phyloP scores from a whole-genome alignment of 106 monocot species.

The Triglochin maritima region DNA sequence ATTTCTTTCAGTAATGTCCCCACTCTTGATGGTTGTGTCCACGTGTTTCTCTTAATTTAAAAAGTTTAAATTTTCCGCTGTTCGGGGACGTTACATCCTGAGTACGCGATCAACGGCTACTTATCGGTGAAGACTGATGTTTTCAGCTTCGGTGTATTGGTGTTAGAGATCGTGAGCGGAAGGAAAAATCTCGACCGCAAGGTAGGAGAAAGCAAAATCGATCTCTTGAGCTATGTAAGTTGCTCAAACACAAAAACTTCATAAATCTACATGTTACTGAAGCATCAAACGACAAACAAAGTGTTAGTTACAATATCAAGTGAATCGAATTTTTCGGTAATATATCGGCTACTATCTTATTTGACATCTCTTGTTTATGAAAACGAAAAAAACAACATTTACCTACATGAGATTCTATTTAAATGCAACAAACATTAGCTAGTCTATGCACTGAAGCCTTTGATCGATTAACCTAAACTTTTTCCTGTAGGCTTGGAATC shows the following conservation, averaged over 20 bases:
- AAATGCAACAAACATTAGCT: too few relatives aligned
- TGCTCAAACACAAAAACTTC: not conserved
- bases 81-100: conserved; percentile 70
- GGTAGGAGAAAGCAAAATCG: conserved; percentile 29
- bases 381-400: too few relatives aligned
- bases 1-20: too few relatives aligned
- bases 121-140: conserved; percentile 63
- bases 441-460: too few relatives aligned
- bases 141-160: conserved; percentile 57
- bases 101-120: conserved; percentile 58
- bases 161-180: conserved; percentile 57
- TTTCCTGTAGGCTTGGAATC: conserved; percentile 49
- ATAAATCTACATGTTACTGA: not conserved
- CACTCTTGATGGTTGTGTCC: too few relatives aligned
- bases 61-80: too few relatives aligned
- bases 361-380: too few relatives aligned
- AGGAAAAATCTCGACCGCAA: conserved; percentile 42
- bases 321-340: too few relatives aligned
- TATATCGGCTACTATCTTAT: too few relatives aligned
- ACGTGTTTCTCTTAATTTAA: too few relatives aligned
- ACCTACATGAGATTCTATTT: too few relatives aligned
- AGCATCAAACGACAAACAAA: not conserved
- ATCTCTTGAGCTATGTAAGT: conserved; percentile 69
- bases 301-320: too few relatives aligned
- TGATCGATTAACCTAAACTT: not conserved